Evolutionary conservation across 2,329 filamentous ascomycete species (phyloP).

Genomic region (Dothistroma septosporum): DNA sequence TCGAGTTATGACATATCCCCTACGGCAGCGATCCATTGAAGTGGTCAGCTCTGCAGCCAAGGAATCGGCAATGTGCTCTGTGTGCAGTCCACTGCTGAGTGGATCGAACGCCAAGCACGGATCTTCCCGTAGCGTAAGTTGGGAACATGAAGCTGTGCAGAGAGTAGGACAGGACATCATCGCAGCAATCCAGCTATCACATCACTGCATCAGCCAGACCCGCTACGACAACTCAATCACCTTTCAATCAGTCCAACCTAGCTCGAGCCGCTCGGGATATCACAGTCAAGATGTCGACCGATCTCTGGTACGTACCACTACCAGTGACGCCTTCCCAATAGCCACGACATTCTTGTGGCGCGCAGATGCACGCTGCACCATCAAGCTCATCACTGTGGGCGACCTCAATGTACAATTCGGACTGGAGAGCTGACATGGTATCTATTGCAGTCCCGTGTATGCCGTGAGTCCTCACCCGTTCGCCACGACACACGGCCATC

Average conservation of each 20-base stretch:
- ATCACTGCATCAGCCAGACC: background rate
- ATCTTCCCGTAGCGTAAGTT: background rate
- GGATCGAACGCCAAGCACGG: background rate
- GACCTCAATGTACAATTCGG: background rate
- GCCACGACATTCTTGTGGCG: slow-evolving; percentile 1
- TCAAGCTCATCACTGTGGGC: background rate
- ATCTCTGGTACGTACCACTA: slow-evolving; percentile 62
- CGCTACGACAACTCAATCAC: background rate
- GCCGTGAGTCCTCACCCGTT: slow-evolving; percentile 69
- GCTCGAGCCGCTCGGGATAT: slow-evolving; percentile 6
- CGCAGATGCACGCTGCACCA: background rate
- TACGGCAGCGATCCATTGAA: background rate
- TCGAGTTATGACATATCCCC: background rate
- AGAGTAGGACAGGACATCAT: background rate
- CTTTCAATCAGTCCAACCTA: background rate
- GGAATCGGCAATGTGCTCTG: background rate
- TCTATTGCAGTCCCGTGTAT: slow-evolving; percentile 77
- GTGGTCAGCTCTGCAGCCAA: background rate
- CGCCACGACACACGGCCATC: slow-evolving; percentile 9
- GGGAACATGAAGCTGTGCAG: background rate
- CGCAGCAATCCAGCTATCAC: background rate
- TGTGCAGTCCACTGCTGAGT: too few relatives aligned
- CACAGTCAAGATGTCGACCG: slow-evolving; percentile 64
- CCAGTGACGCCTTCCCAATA: slow-evolving; percentile 43
- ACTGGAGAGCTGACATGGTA: slow-evolving; percentile 23